Evolutionary conservation across 176 grass and related monocot species (phyloP).

Genomic region (Tuctoria greenei): DNA sequence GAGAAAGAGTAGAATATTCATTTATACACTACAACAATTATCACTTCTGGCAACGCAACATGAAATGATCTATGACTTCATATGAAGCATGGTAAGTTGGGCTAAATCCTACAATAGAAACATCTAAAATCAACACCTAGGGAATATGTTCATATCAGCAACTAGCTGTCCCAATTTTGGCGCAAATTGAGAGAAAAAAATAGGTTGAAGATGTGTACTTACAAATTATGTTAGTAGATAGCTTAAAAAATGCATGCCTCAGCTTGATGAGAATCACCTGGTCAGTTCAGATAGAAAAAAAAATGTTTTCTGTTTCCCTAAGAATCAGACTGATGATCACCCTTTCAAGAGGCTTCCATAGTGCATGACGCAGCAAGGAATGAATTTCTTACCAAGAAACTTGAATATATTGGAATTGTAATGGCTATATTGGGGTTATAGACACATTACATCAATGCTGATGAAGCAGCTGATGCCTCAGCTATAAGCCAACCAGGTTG

Average conservation of each 20-base stretch:
- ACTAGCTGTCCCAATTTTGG: not conserved
- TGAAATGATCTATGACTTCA: not conserved
- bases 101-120: not conserved
- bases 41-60: not conserved
- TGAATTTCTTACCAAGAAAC: conserved; percentile 4
- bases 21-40: no score
- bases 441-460: conserved; percentile 31
- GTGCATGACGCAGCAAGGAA: not conserved
- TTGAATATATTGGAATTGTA: conserved; percentile 12
- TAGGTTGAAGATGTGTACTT: conserved; percentile 10
- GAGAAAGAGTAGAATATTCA: no score
- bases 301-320: not conserved
- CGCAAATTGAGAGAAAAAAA: not conserved
- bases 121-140: not conserved
- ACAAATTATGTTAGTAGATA: conserved; percentile 10
- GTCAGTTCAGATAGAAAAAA: conserved; percentile 2
- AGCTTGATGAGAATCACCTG: not conserved
- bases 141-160: not conserved
- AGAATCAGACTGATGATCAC: not conserved
- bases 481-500: conserved; percentile 84
- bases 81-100: not conserved
- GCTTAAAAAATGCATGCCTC: conserved; percentile 7
- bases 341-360: not conserved
- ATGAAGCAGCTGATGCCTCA: conserved; percentile 72
- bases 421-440: not conserved